A percentile compares a stretch with the other conserved stretches of the same genome.
phyloP scores from a whole-genome alignment of 2,329 filamentous ascomycete genomes.

The Calonectria pseudoturangicola region DNA sequence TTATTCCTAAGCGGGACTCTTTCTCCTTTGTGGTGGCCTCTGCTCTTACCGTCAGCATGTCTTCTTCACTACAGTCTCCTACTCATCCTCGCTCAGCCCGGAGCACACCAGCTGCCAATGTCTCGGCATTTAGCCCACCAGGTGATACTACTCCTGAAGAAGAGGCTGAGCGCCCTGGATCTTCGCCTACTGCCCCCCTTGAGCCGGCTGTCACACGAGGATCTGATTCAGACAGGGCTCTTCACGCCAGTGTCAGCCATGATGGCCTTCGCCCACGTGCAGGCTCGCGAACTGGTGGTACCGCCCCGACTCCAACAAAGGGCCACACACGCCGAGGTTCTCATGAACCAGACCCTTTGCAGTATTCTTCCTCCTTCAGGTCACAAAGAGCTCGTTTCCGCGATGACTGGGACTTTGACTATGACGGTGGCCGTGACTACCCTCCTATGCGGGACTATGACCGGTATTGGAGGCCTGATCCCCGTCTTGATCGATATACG shows the following conservation, averaged over 20 bases:
- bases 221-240: slow-evolving; percentile 48
- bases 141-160: slow-evolving; percentile 24
- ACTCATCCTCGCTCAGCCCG: slow-evolving; percentile 49
- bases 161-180: slow-evolving; percentile 42
- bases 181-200: slow-evolving; percentile 41
- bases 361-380: slow-evolving; percentile 47
- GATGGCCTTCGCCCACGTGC: slow-evolving; percentile 46
- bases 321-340: slow-evolving; percentile 42
- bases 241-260: slow-evolving; percentile 47
- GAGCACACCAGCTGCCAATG: slow-evolving; percentile 50
- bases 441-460: slow-evolving; percentile 50
- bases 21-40: slow-evolving; percentile 4
- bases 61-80: slow-evolving; percentile 47
- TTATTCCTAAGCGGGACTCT: slow-evolving; percentile 1
- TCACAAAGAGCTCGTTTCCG: slow-evolving; percentile 49
- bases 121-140: slow-evolving; percentile 47
- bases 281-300: slow-evolving; percentile 46
- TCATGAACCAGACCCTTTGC: slow-evolving; percentile 50
- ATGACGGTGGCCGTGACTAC: slow-evolving; percentile 44
- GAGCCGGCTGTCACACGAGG: slow-evolving; percentile 31
- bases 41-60: slow-evolving; percentile 41
- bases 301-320: slow-evolving; percentile 40
- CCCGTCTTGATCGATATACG: slow-evolving; percentile 49
- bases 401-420: slow-evolving; percentile 53
- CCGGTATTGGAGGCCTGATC: slow-evolving; percentile 51